Evolutionary conservation across 176 grass and related monocot species (phyloP), one percentile per base, ranked within the genome.

Genomic region (Miscanthus lutarioriparius): DNA sequence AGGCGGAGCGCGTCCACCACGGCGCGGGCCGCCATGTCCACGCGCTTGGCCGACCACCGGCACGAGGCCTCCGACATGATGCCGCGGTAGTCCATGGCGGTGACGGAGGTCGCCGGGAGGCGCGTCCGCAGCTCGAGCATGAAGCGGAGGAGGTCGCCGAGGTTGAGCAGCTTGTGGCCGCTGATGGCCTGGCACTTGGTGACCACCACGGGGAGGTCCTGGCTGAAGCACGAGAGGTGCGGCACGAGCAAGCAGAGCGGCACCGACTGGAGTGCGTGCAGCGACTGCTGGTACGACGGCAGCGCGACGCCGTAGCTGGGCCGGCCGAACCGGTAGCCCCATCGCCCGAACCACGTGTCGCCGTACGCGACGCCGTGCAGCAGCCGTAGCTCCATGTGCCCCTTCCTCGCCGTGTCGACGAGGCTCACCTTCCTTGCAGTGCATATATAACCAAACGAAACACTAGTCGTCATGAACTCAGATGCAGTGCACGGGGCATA

Each of bases 21-120:
- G 47, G 94, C 96, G 23, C 87, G 89, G 3, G 87, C 93, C 39
- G 93, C 96, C 91, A 95, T 92, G 83, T 90, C 91, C 1, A 95
- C 96, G 33, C 93, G 91, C 78, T 95, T 95, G 6, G 83, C 80
- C 1, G 96, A 98, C 96, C 96, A 98, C 37, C 96, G 87, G 87
- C 96, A 91, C 13, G 89, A 90, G 13, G 88, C 72, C 78, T 93
- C 91, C 33, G 89, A 82, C 86, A 93, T 90, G 72, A 93, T 87
- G 67, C 91, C 91, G 8, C 84, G 80, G 82, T 95, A 95, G 70
- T 95, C 93, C 87, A 94, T 85, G 3, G 89, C 91, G 3, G 84
- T 79, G 28, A 85, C 41, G 27, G 87, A 89, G 8, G 87, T 82
- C 15, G 76, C 86, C 1, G 93, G 93, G 3, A 95, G 91, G 36